A percentile compares a stretch with the other conserved stretches of the same genome.
phyloP scores from a whole-genome alignment of 192 early-diverging fungal genomes.

The Thamnidium elegans region DNA sequence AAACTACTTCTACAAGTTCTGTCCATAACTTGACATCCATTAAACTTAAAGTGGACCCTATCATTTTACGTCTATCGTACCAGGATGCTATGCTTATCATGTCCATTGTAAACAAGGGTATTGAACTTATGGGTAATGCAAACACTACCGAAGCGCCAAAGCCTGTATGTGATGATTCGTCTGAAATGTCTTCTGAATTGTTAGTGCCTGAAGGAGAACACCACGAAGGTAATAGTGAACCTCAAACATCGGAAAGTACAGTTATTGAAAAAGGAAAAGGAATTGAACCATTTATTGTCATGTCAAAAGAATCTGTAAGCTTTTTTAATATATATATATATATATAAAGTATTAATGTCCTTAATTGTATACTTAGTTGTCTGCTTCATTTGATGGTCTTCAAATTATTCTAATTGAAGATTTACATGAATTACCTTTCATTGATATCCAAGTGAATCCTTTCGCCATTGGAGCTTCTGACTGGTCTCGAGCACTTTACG shows the following conservation, averaged over 20 bases:
- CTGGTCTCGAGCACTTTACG: conserved; percentile 61
- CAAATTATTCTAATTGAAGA: conserved; percentile 79
- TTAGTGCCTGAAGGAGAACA: not conserved
- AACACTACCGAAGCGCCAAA: not conserved
- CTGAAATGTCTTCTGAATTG: not conserved
- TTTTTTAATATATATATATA: not conserved
- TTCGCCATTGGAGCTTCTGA: conserved; percentile 66
- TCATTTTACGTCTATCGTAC: conserved; percentile 72
- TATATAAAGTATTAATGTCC: not conserved
- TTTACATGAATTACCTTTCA: conserved; percentile 76
- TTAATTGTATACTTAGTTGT: conserved; percentile 16
- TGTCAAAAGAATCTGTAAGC: conserved; percentile 35
- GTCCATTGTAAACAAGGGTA: conserved; percentile 59
- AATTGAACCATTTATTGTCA: conserved; percentile 34
- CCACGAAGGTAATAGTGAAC: not conserved
- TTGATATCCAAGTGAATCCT: conserved; percentile 66
- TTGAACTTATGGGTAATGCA: conserved; percentile 41
- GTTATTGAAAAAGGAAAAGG: not conserved
- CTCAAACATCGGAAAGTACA: not conserved
- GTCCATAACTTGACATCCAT: conserved; percentile 57
- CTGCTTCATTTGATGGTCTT: conserved; percentile 46
- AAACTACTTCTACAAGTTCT: conserved; percentile 42
- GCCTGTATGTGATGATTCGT: not conserved
- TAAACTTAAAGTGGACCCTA: conserved; percentile 57
- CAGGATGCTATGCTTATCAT: conserved; percentile 66